Evolutionary conservation across 2,329 filamentous ascomycete genomes (phyloP).

Genomic region (Westerdykella sp.): DNA sequence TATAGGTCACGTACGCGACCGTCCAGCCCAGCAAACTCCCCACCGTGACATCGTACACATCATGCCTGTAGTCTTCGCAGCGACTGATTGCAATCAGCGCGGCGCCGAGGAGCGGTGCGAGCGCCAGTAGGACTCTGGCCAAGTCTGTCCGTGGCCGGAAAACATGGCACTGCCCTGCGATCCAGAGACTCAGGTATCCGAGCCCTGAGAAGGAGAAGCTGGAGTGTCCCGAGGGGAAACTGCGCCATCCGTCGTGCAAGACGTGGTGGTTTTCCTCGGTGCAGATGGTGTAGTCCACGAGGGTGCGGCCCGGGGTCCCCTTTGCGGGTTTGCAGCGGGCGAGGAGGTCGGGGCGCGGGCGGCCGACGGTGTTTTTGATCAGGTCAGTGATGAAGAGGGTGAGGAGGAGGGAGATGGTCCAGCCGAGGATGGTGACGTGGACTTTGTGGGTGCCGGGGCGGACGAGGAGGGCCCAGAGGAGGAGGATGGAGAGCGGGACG

Average conservation of each 20-base stretch:
- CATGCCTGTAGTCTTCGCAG: slow-evolving; percentile 59
- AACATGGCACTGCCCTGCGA: slow-evolving; percentile 59
- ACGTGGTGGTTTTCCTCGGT: slow-evolving; percentile 62
- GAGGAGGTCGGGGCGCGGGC: slow-evolving; percentile 80
- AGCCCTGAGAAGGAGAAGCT: slow-evolving; percentile 74
- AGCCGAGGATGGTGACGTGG: slow-evolving; percentile 77
- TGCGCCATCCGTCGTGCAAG: slow-evolving; percentile 77
- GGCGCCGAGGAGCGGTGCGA: slow-evolving; percentile 52
- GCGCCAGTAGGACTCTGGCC: slow-evolving; percentile 48
- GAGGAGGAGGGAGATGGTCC: slow-evolving; percentile 66
- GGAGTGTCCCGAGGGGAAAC: slow-evolving; percentile 74
- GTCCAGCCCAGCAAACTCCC: slow-evolving; percentile 51
- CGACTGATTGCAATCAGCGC: slow-evolving; percentile 55
- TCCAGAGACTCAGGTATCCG: slow-evolving; percentile 65
- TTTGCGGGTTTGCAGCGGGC: slow-evolving; percentile 72
- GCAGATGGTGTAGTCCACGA: slow-evolving; percentile 63
- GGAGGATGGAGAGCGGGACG: slow-evolving; percentile 61
- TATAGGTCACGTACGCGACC: slow-evolving; percentile 54
- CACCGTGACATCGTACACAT: slow-evolving; percentile 56
- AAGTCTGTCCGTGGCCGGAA: slow-evolving; percentile 55
- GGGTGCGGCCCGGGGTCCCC: slow-evolving; percentile 49
- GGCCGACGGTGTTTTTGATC: slow-evolving; percentile 80
- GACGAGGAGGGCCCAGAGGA: slow-evolving; percentile 57
- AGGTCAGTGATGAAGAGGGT: slow-evolving; percentile 77
- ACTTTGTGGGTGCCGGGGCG: slow-evolving; percentile 68